Conservation (phyloP, 2,329 filamentous ascomycete genomes). For the Fusarium coicis region DNA sequence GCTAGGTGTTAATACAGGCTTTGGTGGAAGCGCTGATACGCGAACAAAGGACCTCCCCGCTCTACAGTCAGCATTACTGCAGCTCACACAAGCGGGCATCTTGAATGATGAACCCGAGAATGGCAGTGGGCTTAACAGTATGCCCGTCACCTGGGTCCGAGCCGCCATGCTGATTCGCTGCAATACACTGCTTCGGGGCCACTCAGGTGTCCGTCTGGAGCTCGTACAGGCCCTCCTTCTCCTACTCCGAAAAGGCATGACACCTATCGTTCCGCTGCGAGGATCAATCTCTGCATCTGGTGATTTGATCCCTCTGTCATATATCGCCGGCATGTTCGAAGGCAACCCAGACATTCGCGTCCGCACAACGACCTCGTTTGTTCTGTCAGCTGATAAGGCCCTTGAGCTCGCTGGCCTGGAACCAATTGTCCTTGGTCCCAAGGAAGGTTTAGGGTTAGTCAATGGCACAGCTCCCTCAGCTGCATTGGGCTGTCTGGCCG, state of each 20-base stretch:
- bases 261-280: rapidly evolving
- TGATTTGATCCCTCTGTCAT: neutral
- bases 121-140: neutral
- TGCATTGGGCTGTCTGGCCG: rapidly evolving
- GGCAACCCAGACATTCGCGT: neutral
- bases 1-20: neutral
- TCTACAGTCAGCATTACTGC: neutral
- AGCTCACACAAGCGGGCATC: rapidly evolving
- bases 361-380: rapidly evolving
- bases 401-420: neutral
- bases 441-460: neutral
- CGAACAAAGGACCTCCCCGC: neutral
- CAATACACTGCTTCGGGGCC: rapidly evolving
- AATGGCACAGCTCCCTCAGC: neutral
- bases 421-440: neutral
- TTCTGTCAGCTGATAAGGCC: rapidly evolving
- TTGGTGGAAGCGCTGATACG: neutral
- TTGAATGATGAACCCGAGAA: rapidly evolving
- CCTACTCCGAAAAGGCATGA: rapidly evolving
- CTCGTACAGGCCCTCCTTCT: neutral
- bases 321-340: neutral
- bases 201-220: neutral
- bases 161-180: neutral
- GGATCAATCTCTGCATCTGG: neutral
- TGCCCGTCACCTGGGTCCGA: neutral